Conservation (phyloP, 2,329 filamentous ascomycete species). For the Rhinocladiella similis region DNA sequence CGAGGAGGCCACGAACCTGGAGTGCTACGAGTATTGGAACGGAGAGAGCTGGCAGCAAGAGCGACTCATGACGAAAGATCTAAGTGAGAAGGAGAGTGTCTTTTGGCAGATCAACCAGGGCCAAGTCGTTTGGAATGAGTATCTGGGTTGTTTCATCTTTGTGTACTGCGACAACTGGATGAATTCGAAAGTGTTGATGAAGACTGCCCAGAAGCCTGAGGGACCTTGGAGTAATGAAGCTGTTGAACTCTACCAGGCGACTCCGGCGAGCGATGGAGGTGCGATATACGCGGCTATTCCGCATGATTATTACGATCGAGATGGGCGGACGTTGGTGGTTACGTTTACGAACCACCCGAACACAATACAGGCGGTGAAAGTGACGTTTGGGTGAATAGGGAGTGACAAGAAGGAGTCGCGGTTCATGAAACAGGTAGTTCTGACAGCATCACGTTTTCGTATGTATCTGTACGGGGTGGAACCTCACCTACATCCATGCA, state of each 20-base stretch:
- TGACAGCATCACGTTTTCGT: too few species aligned
- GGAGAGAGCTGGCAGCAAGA: slow-evolving; percentile 26
- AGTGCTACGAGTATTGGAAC: slow-evolving; percentile 32
- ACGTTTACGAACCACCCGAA: slow-evolving; percentile 32
- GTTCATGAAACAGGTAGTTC: too few species aligned
- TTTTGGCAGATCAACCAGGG: slow-evolving; percentile 33
- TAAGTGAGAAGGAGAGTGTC: slow-evolving; percentile 29
- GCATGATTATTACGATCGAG: slow-evolving; percentile 30
- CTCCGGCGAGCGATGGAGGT: slow-evolving; percentile 21
- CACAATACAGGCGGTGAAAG: slow-evolving; percentile 27
- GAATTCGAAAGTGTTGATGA: slow-evolving; percentile 25
- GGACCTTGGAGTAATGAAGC: slow-evolving; percentile 30
- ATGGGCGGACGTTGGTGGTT: slow-evolving; percentile 28
- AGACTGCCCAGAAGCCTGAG: slow-evolving; percentile 24
- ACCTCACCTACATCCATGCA: too few species aligned
- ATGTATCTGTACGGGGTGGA: too few species aligned
- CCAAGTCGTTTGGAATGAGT: slow-evolving; percentile 29
- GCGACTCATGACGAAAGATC: slow-evolving; percentile 10
- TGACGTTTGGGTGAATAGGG: slow-evolving; percentile 12
- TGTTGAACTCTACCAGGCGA: slow-evolving; percentile 26
- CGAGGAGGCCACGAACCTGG: slow-evolving; percentile 21
- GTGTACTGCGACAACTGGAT: slow-evolving; percentile 30
- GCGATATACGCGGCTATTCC: slow-evolving; percentile 29
- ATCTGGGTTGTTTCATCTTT: slow-evolving; percentile 29
- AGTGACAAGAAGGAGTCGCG: neutral